Evolutionary conservation across 2,329 filamentous ascomycete species (phyloP), one percentile per base, ranked within the genome.

Genomic region (Reticulascus tulasneorum): DNA sequence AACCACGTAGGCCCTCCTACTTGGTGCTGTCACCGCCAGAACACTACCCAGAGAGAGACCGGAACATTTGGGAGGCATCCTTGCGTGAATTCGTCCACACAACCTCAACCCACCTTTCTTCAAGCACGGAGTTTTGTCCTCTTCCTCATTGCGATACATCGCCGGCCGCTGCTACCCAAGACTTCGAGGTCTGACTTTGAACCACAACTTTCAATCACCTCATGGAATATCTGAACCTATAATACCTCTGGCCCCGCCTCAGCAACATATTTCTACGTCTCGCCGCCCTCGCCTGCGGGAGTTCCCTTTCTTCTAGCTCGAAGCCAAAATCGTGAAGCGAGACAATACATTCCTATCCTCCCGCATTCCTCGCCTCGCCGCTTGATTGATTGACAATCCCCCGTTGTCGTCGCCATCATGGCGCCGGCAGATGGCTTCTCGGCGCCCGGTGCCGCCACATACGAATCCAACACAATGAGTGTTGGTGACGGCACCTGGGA

Each of bases 401-500:
- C 21, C 26, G 17, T 32, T 42, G 54, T 59, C 58, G 61, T 52
- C 66, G 71, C 71, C 71, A 58, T 55, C 57, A 80, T 81, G 77
- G 75, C 75, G 67, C 71, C 75, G 66, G 62, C 71, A 56, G 68
- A 75, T 54, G 63, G 66, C 51, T 70, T 85, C 52, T 83, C 83
- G 47, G 73, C 82, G 47, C 75, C 86, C 32, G 86, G 86, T 54
- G 79, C 79, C 60, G 82, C 79, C 56, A 77, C 72, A 47, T 91
- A 91, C 63, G 71, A 74, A 49, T 88, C 84, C 33, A 71, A 81
- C 53, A 86, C 80, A n/a, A 69, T 90, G 71, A 72, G 69, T 37
- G 85, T 91, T 12, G 86, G 86, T 45, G 86, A 91, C 56, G 86
- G 86, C 16, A 91, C 86, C 22, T 93, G 86, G 86, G 83, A 90